Conservation (phyloP, 2,329 filamentous ascomycete species). For the Cladorrhinum sp. region DNA sequence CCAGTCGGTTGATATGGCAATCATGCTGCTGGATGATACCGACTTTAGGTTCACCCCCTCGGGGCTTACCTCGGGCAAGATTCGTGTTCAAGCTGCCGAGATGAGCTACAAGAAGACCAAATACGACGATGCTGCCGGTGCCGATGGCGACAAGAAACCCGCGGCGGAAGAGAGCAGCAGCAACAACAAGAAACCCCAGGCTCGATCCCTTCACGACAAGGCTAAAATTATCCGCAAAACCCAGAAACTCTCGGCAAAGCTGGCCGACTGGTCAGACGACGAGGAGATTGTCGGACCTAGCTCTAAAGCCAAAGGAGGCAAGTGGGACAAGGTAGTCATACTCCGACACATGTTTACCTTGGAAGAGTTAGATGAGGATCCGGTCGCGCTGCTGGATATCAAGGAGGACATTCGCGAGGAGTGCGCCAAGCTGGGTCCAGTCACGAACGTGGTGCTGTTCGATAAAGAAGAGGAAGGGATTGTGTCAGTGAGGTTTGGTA, state of each 20-base stretch:
- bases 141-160: neutral
- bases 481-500: conserved; percentile 77
- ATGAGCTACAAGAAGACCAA: conserved; percentile 87
- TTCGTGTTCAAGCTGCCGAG: conserved; percentile 81
- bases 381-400: conserved; percentile 79
- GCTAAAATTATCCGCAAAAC: conserved; percentile 89
- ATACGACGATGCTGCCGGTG: conserved; percentile 45
- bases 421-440: conserved; percentile 78
- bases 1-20: conserved; percentile 84
- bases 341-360: conserved; percentile 92
- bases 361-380: conserved; percentile 79
- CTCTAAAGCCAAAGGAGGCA: conserved; percentile 42
- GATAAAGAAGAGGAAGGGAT: conserved; percentile 83
- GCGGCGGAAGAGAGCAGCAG: conserved; percentile 19
- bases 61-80: conserved; percentile 57
- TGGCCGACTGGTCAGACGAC: conserved; percentile 95
- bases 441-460: conserved; percentile 88
- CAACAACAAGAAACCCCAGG: conserved; percentile 45
- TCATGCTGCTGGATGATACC: conserved; percentile 76
- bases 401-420: conserved; percentile 92
- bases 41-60: conserved; percentile 66
- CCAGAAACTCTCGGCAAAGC: conserved; percentile 84
- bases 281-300: conserved; percentile 49
- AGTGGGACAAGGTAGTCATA: conserved; percentile 78
- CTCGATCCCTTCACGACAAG: conserved; percentile 60